Evolutionary conservation across 208 protist species (phyloP).

Genomic region (Trypanosoma boissoni): DNA sequence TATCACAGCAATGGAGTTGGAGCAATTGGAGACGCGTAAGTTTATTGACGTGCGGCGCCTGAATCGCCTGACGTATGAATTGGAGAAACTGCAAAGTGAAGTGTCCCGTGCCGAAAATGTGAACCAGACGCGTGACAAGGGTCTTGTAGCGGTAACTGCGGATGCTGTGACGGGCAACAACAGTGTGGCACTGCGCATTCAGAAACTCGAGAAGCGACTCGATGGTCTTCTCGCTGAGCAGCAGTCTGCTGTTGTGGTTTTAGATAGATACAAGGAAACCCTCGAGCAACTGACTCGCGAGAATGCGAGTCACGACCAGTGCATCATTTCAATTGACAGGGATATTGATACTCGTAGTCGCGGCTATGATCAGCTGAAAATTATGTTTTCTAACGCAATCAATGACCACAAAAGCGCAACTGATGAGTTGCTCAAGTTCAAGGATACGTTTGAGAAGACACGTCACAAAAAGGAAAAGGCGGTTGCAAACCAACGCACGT

Average conservation of each 20-base stretch:
- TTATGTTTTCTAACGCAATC: slow-evolving; percentile 78
- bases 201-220: slow-evolving; percentile 87
- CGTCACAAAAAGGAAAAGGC: slow-evolving; percentile 71
- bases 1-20: slow-evolving; percentile 59
- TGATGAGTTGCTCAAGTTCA: slow-evolving; percentile 45
- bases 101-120: slow-evolving; percentile 1
- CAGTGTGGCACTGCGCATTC: slow-evolving; percentile 73
- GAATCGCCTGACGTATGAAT: slow-evolving; percentile 54
- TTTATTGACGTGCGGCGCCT: slow-evolving; percentile 38
- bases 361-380: slow-evolving; percentile 85
- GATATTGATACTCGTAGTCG: slow-evolving; percentile 75
- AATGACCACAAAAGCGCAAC: slow-evolving; percentile 51
- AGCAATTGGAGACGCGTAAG: slow-evolving; percentile 41
- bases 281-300: slow-evolving; percentile 67
- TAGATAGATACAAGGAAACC: slow-evolving; percentile 86
- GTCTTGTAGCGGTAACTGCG: background rate
- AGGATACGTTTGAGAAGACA: slow-evolving; percentile 34
- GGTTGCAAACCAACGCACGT: slow-evolving; percentile 54
- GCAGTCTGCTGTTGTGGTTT: slow-evolving; percentile 71
- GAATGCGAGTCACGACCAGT: slow-evolving; percentile 57
- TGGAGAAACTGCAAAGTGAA: slow-evolving; percentile 16
- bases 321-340: slow-evolving; percentile 55
- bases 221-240: slow-evolving; percentile 90
- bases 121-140: background rate
- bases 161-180: slow-evolving; percentile 34